Evolutionary conservation across 108 stramenopile species (phyloP), one percentile per base, ranked within the genome.

Genomic region (Skeletonema grethae): DNA sequence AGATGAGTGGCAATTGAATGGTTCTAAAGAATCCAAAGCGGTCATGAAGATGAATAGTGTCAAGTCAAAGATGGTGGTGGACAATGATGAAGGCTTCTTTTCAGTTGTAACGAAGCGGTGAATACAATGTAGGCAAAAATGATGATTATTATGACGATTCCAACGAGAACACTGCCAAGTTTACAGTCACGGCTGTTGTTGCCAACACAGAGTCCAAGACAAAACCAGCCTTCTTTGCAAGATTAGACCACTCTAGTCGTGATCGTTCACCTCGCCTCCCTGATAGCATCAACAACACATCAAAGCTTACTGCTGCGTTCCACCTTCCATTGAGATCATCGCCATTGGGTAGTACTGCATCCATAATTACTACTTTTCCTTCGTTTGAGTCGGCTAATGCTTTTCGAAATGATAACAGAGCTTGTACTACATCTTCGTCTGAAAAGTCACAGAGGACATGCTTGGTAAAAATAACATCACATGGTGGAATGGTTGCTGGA

Each of bases 371-470:
- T 7, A 78, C 64, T 36, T 71, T 78, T 55, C 70, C 77, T 31
- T 65, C 45, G n/a, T 56, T 25, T 57, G 71, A 72, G 12, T 12
- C 1, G n/a, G 62, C 57, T 7, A 80, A 41, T 24, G 53, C 69
- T 45, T 70, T 28, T 16, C 64, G 74, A 50, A 75, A 80, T 16
- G 79, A 53, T 71, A 46, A 41, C 16, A 80, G 57, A 9, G 75
- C 75, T 28, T 29, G 46, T 16, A 80, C 32, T 45, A 76, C 79
- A 50, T 80, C 75, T 24, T 76, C 61, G 62, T 80, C 79, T 6
- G 79, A 71, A 57, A 75, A 80, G 18, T 80, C 75, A 65, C 79
- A 76, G 18, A 80, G 57, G 12, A 80, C 74, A 34, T 80, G 79
- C 55, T 80, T 80, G 61, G 70, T 80, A 22, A 80, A 53, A 53